Conservation (phyloP, 768 basidiomycete genomes). For the Agrocybe pediades region DNA sequence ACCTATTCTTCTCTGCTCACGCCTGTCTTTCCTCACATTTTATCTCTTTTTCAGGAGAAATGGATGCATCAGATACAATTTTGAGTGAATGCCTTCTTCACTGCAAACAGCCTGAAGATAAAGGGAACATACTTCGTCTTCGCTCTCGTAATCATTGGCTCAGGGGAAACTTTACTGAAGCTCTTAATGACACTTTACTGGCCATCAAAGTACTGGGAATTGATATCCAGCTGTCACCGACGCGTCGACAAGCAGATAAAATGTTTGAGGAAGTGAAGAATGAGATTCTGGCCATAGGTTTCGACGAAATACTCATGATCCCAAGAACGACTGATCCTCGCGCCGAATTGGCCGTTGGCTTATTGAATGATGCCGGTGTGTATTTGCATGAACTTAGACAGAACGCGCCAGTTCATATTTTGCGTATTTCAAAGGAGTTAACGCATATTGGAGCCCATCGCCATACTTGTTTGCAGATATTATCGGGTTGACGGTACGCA, state of each 20-base stretch:
- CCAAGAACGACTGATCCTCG: constrained; percentile 61
- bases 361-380: constrained; percentile 71
- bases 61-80: constrained; percentile 50
- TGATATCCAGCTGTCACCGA: constrained; percentile 56
- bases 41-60: constrained; percentile 45
- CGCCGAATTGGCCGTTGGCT: constrained; percentile 62
- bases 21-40: background rate
- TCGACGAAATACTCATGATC: constrained; percentile 65
- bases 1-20: background rate
- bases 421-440: constrained; percentile 44
- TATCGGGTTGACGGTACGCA: constrained; percentile 61
- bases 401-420: background rate
- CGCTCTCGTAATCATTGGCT: constrained; percentile 68
- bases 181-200: constrained; percentile 56
- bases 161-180: constrained; percentile 54
- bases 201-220: constrained; percentile 66
- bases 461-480: constrained; percentile 58
- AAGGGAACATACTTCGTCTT: constrained; percentile 55
- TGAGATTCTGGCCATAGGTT: constrained; percentile 69
- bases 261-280: constrained; percentile 74
- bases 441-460: constrained; percentile 70
- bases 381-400: background rate
- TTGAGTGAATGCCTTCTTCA: constrained; percentile 56
- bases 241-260: constrained; percentile 53
- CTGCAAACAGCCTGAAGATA: constrained; percentile 51